Evolutionary conservation across 108 stramenopile species (phyloP), one percentile per base, ranked within the genome.

Genomic region (Discostella stelligeroides): DNA sequence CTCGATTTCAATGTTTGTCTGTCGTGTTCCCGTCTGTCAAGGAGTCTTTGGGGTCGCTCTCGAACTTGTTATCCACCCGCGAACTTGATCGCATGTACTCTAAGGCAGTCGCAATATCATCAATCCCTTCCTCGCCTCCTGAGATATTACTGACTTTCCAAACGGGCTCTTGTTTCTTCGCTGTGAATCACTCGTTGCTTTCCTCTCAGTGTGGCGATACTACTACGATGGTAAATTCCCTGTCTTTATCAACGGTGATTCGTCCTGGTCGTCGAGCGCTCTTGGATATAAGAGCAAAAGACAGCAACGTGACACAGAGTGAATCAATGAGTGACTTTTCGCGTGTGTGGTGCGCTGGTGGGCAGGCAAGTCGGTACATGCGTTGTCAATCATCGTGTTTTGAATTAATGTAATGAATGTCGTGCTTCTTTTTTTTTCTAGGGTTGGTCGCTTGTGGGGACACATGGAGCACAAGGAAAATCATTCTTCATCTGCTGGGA

Each of bases 401-500:
- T 30, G 5, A 54, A 30, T 24, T 34, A 2, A 41, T 12, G 45
- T 23, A 14, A 28, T 29, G 55, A 47, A 27, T 45, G 20, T 45
- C 48, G 0, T 51, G 48, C 1, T 48, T 56, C 12, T 23, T 51
- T 20, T 46, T 6, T 12, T 37, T 28, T n/a, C 20, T 69, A 88
- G 75, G 91, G 91, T 27, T 92, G 91, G 88, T 85, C 83, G 41
- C 46, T 92, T 10, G 25, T 92, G 1, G 86, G 83, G 4, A 53
- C 46, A 27, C 60, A 73, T 10, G 38, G 48, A 42, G 30, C 49
- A 29, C 54, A 71, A 12, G n/a, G 34, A 3, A 54, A 34, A 12
- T 47, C 59, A 15, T 87, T 81, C 50, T 94, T 91, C 18, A 76
- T 94, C 47, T 87, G 86, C 45, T 91, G 88, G 90, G 92, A 94